These are phyloP conservation scores for Cercospora beticola DNA, from an alignment of 2,329 filamentous ascomycete genomes.

Conservation along the genomic window DNA sequence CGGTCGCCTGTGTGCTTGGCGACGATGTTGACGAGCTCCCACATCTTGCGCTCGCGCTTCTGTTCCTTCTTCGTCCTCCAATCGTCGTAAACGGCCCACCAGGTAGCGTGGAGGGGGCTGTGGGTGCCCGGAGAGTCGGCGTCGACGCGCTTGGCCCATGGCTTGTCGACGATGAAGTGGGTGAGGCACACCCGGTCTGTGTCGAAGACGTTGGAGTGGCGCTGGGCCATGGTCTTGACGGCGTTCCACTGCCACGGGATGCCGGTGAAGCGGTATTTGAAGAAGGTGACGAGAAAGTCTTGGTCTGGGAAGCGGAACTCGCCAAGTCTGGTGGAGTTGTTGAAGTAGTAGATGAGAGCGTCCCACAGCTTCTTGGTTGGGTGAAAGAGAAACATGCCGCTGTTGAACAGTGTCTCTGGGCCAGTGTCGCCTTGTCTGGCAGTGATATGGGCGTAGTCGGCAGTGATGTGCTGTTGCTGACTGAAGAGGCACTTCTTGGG, in stretches of 20 bases:
- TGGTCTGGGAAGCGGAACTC: slow-evolving; percentile 54
- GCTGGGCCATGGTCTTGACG: neutral
- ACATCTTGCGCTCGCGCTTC: neutral
- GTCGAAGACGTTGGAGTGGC: neutral
- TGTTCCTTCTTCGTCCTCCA: neutral
- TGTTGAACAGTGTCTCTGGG: slow-evolving; percentile 46
- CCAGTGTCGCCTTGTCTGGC: neutral
- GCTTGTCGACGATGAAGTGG: neutral
- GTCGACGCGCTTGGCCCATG: neutral
- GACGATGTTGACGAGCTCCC: neutral
- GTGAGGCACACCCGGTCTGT: neutral
- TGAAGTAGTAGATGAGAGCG: slow-evolving; percentile 45
- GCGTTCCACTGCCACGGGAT: slow-evolving; percentile 52
- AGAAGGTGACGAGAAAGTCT: slow-evolving; percentile 53
- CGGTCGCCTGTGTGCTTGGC: neutral
- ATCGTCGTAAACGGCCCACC: neutral
- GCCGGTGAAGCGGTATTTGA: slow-evolving; percentile 44
- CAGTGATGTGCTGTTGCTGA: slow-evolving; percentile 36
- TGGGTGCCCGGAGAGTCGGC: neutral
- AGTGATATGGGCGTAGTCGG: slow-evolving; percentile 42
- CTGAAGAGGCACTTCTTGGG: slow-evolving; percentile 51
- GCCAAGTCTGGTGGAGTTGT: slow-evolving; percentile 41
- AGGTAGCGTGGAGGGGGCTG: neutral
- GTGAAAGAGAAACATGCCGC: slow-evolving; percentile 53
- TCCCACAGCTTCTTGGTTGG: slow-evolving; percentile 43